A percentile compares a stretch with the other conserved stretches of the same genome.
Conservation (phyloP, 73 alveolate genomes). For the Paramecium caudatum region DNA sequence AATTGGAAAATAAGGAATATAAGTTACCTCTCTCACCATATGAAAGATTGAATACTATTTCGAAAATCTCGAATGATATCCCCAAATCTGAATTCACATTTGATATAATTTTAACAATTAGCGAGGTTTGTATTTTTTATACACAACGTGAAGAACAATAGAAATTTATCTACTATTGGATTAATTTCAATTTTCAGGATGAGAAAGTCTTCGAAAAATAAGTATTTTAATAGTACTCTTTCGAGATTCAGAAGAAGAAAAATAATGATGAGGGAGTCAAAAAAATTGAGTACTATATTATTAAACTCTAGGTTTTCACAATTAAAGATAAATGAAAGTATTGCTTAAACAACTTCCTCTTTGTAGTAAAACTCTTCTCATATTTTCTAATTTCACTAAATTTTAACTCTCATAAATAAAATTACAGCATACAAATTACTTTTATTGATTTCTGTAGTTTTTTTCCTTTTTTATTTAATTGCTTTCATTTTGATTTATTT, state of each 20-base stretch:
- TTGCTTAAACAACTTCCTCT: neutral
- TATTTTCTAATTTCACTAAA: neutral
- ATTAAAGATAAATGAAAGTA: neutral
- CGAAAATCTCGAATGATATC: neutral
- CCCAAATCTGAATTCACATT: neutral
- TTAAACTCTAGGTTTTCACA: neutral
- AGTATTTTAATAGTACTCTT: neutral
- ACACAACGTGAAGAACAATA: neutral
- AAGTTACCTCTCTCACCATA: neutral
- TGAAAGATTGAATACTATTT: neutral
- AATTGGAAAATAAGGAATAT: neutral
- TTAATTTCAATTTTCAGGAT: neutral
- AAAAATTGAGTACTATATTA: slow-evolving; percentile 1
- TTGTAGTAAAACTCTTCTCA: neutral
- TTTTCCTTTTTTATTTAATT: neutral
- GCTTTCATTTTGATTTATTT: neutral
- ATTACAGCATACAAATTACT: neutral
- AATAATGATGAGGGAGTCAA: too few species aligned
- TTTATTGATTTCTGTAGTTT: neutral
- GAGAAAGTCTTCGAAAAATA: neutral
- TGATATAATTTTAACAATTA: neutral
- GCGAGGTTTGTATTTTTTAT: neutral
- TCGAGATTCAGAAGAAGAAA: neutral
- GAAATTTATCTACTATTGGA: neutral
- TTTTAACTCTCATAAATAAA: neutral